Percentiles rank a stretch among this genome's conserved stretches.
Evolutionary conservation across 306 rosid genomes (phyloP).

Genomic region (Acacia crassicarpa): DNA sequence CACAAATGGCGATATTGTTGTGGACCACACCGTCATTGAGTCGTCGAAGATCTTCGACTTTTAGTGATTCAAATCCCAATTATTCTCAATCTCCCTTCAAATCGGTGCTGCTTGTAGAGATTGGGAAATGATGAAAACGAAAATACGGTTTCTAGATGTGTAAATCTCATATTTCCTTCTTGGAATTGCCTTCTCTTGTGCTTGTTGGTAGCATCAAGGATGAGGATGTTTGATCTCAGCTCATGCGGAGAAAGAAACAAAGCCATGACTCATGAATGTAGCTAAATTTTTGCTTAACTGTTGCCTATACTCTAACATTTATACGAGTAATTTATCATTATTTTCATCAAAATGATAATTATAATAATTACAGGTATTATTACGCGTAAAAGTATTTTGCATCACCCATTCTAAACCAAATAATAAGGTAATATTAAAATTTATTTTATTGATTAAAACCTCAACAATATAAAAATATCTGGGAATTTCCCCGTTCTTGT

Average conservation of each 20-base stretch:
- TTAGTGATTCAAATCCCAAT: conserved; percentile 59
- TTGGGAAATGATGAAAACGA: conserved; percentile 58
- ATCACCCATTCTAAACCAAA: no score
- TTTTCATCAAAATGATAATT: no score
- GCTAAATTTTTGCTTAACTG: conserved; percentile 12
- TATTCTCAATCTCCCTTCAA: conserved; percentile 43
- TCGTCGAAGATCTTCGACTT: conserved; percentile 82
- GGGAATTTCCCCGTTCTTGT: no score
- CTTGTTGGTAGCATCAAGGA: conserved; percentile 11
- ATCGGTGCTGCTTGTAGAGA: conserved; percentile 52
- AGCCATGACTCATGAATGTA: conserved; percentile 26
- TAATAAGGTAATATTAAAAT: no score
- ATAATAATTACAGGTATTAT: no score
- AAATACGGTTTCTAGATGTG: conserved; percentile 40
- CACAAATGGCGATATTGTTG: conserved; percentile 50
- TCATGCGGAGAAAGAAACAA: conserved; percentile 8
- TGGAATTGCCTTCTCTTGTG: neutral
- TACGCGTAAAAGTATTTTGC: no score
- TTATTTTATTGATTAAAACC: no score
- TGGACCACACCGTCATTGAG: conserved; percentile 49
- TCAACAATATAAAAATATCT: no score
- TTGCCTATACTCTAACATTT: no score
- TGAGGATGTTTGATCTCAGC: conserved; percentile 26
- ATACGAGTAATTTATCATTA: no score
- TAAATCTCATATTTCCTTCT: neutral